Conservation (phyloP, 345 rosid species). For the Clausena lansium region DNA sequence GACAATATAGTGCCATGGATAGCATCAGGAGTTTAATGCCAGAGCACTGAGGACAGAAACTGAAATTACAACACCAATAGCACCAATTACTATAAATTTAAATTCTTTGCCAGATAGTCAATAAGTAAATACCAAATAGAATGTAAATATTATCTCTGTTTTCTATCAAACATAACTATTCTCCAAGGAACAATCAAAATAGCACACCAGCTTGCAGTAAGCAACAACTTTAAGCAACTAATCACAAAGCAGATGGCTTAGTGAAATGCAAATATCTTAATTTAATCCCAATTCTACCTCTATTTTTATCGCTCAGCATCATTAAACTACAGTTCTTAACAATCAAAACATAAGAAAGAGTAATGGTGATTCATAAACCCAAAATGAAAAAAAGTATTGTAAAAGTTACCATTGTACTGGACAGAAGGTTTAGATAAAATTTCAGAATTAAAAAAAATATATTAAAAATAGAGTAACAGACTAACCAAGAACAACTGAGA, state of each 20-base stretch:
- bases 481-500: background rate
- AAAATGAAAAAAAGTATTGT: background rate
- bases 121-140: background rate
- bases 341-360: background rate
- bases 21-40: background rate
- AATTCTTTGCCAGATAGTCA: background rate
- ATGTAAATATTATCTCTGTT: background rate
- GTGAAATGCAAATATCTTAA: background rate
- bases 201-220: background rate
- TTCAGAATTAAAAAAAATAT: background rate
- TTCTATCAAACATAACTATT: background rate
- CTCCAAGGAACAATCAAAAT: background rate
- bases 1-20: background rate
- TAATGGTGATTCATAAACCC: background rate
- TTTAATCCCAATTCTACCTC: background rate
- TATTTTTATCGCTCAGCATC: background rate
- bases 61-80: background rate
- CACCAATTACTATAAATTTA: background rate
- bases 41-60: background rate
- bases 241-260: background rate
- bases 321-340: background rate
- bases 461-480: too few relatives aligned
- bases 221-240: background rate
- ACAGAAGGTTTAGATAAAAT: background rate
- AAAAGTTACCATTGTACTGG: background rate